These are phyloP conservation scores for Trypanosoma lewisi DNA, from an alignment of 208 protist species.

Conservation along the genomic window DNA sequence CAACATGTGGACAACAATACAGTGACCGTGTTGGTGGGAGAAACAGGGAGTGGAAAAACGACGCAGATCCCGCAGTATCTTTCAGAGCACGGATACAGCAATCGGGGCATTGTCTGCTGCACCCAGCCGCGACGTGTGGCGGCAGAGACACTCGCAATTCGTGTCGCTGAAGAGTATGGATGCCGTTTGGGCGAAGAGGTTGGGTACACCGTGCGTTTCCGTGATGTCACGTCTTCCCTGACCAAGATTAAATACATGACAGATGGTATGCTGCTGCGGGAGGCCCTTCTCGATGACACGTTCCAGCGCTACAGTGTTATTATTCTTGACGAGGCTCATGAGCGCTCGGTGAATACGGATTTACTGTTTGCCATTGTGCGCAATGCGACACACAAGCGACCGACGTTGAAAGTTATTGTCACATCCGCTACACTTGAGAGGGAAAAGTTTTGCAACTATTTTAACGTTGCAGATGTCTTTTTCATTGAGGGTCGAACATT, in stretches of 20 bases:
- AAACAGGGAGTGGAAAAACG: slow-evolving; percentile 97
- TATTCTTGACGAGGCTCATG: slow-evolving; percentile 99
- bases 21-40: slow-evolving; percentile 92
- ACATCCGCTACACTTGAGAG: slow-evolving; percentile 98
- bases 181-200: slow-evolving; percentile 97
- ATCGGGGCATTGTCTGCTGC: slow-evolving; percentile 83
- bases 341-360: slow-evolving; percentile 99
- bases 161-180: slow-evolving; percentile 98
- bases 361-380: slow-evolving; percentile 99
- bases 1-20: slow-evolving; percentile 71
- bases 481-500: slow-evolving; percentile 98
- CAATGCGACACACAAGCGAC: slow-evolving; percentile 83
- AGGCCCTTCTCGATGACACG: slow-evolving; percentile 95
- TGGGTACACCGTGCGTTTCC: slow-evolving; percentile 99
- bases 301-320: slow-evolving; percentile 97
- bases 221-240: slow-evolving; percentile 94
- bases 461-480: slow-evolving; percentile 95
- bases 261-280: slow-evolving; percentile 98
- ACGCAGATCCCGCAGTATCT: slow-evolving; percentile 96
- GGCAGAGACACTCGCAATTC: slow-evolving; percentile 97
- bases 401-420: slow-evolving; percentile 97
- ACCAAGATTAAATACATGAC: slow-evolving; percentile 99
- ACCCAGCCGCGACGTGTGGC: slow-evolving; percentile 99
- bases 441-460: slow-evolving; percentile 98
- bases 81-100: slow-evolving; percentile 85